Evolutionary conservation across 495 filamentous ascomycete species (phyloP).

Genomic region (Niebla homalea): DNA sequence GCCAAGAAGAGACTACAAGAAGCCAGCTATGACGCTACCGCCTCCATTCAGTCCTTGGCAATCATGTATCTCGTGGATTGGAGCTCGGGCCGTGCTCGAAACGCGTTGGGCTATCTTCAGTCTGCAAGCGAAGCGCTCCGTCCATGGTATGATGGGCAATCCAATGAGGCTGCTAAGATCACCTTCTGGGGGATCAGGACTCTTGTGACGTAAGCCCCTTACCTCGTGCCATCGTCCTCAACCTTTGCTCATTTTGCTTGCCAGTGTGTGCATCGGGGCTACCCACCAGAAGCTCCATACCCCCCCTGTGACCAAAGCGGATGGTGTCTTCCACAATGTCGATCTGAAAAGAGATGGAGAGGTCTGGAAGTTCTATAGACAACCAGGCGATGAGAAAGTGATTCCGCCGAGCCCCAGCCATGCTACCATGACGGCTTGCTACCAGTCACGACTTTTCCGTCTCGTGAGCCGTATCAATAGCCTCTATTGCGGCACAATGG

Average conservation of each 20-base stretch:
- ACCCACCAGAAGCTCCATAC: constrained; percentile 13
- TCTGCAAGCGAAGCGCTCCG: constrained; percentile 15
- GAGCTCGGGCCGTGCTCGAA: constrained; percentile 18
- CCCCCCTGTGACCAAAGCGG: constrained; percentile 3
- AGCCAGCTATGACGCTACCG: constrained; percentile 13
- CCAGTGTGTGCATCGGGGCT: constrained; percentile 9
- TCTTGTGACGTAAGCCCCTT: constrained; percentile 11
- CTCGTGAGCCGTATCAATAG: constrained; percentile 23
- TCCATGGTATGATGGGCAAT: not conserved
- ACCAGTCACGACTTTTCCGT: constrained; percentile 21
- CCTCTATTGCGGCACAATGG: constrained; percentile 21
- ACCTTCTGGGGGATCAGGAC: constrained; percentile 14
- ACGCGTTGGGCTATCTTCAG: constrained; percentile 23
- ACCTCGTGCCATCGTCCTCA: no score
- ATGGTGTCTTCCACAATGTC: constrained; percentile 6
- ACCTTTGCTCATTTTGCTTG: not conserved
- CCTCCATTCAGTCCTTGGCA: constrained; percentile 23
- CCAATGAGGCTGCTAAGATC: constrained; percentile 10
- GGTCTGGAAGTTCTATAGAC: constrained; percentile 14
- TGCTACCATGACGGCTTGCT: constrained; percentile 10
- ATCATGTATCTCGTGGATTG: constrained; percentile 25
- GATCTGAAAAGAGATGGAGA: constrained; percentile 4
- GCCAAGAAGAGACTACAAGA: constrained; percentile 15
- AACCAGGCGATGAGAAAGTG: constrained; percentile 10
- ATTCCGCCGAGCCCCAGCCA: constrained; percentile 8